Percentiles rank a stretch among this genome's conserved stretches.
phyloP scores from a whole-genome alignment of 352 stramenopile species.

The Phytopythium ostracodes region DNA sequence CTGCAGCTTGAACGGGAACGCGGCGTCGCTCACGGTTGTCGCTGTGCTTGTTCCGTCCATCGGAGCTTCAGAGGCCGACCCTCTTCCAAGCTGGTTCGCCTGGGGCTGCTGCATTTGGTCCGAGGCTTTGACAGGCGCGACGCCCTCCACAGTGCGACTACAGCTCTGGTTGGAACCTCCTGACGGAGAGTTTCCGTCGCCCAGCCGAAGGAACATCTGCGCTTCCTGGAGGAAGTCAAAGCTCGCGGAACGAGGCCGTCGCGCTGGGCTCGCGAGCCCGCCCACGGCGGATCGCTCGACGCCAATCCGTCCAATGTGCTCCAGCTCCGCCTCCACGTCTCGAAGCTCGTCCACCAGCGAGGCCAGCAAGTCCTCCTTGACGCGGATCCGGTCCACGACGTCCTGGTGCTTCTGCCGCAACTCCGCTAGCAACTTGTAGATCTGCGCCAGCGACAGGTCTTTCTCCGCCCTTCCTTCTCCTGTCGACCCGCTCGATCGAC shows the following conservation, averaged over 20 bases:
- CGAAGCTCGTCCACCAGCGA: slow-evolving; percentile 53
- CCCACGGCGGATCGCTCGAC: no score
- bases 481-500: slow-evolving; percentile 6
- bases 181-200: neutral
- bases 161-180: neutral
- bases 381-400: slow-evolving; percentile 38
- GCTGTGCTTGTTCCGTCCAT: neutral
- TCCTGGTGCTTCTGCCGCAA: slow-evolving; percentile 38
- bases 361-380: slow-evolving; percentile 48
- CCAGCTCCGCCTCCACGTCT: slow-evolving; percentile 52
- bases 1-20: slow-evolving; percentile 21
- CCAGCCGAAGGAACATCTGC: slow-evolving; percentile 7
- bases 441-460: slow-evolving; percentile 30
- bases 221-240: slow-evolving; percentile 21
- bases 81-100: neutral
- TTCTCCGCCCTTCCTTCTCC: slow-evolving; percentile 7
- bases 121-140: neutral
- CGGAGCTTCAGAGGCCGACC: neutral
- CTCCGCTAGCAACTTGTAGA: slow-evolving; percentile 36
- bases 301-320: slow-evolving; percentile 36
- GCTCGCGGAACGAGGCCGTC: slow-evolving; percentile 14
- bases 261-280: neutral
- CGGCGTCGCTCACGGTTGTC: neutral
- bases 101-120: neutral
- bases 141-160: neutral